Evolutionary conservation across 805 yeast genomes (phyloP), one percentile per base, ranked within the genome.

Genomic region (Candida pseudofarinosa): DNA sequence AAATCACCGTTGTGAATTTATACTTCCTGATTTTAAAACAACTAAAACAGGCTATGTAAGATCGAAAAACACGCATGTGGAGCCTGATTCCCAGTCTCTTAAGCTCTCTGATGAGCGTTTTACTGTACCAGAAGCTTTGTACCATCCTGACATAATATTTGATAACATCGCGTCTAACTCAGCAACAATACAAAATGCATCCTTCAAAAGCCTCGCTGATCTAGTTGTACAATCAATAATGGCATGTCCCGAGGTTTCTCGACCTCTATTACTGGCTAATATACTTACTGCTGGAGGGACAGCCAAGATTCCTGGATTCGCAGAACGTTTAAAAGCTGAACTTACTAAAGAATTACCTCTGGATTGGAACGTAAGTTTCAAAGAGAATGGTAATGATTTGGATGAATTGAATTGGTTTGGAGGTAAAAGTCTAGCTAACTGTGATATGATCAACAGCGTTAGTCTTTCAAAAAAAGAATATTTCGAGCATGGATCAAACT

Each of bases 11-110:
- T 69, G 84, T 39, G 88, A 84, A 51, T 91, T 88, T 55, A 85
- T 88, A 0, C 67, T 93, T 34, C 99, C 99, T 0, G 96, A 90
- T 58, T 85, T 83, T 60, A 87, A 85, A 54, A 83, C 87, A 1
- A 83, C 89, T 5, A 76, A 82, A 35, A 71, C 81, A 7, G 99
- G 99, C 0, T 85, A 81, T 54, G 79, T 85, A 1, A 60, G 71
- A 4, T 67, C 72, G 6, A 47, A 50, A 19, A 50, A 54, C 50
- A 30, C 54, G 50, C 50, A 59, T 10, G 58, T 51, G 4, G 43
- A 74, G 2, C 72, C 65, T 17, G 84, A 80, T 38, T 68, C 76
- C 8, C 97, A 90, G 59, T 71, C 82, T 1, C 65, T 91, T 31
- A 66, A 74, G 39, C 70, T 93, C 4, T 74, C 72, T 19, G 97